phyloP scores from a whole-genome alignment of 2,329 filamentous ascomycete genomes.

The Fusarium siculi region DNA sequence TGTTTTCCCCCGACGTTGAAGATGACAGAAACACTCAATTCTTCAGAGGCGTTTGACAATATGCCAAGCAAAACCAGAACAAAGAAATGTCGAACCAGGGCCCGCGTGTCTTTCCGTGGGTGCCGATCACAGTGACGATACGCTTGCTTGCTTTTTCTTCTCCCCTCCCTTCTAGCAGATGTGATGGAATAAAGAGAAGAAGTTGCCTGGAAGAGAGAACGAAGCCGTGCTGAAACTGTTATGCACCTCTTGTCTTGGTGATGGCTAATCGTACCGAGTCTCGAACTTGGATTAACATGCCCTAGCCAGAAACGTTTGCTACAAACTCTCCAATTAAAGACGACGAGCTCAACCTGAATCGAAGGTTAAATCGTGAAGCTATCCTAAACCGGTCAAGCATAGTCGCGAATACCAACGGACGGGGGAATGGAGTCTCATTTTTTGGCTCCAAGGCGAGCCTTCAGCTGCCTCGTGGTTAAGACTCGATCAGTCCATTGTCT shows the following conservation, averaged over 20 bases:
- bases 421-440: neutral
- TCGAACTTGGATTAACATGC: slow-evolving; percentile 3
- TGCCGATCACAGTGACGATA: slow-evolving; percentile 7
- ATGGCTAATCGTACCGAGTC: slow-evolving; percentile 5
- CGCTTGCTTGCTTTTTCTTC: neutral
- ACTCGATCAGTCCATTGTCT: neutral
- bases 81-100: slow-evolving; percentile 15
- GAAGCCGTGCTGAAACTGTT: neutral
- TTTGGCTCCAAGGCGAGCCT: neutral
- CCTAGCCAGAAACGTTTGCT: slow-evolving; percentile 10
- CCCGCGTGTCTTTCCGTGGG: neutral
- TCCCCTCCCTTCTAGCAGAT: neutral
- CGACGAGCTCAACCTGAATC: slow-evolving; percentile 2
- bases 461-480: neutral
- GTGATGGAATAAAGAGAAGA: neutral
- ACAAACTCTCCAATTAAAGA: slow-evolving; percentile 18
- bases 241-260: neutral
- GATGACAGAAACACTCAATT: neutral
- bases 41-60: slow-evolving; percentile 15
- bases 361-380: slow-evolving; percentile 15
- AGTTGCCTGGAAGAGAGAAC: neutral
- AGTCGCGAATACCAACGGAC: slow-evolving; percentile 16
- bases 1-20: neutral
- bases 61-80: slow-evolving; percentile 4
- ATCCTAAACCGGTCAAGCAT: slow-evolving; percentile 13